Conservation (phyloP, 257 asterid genomes). For the Rhazya stricta region DNA sequence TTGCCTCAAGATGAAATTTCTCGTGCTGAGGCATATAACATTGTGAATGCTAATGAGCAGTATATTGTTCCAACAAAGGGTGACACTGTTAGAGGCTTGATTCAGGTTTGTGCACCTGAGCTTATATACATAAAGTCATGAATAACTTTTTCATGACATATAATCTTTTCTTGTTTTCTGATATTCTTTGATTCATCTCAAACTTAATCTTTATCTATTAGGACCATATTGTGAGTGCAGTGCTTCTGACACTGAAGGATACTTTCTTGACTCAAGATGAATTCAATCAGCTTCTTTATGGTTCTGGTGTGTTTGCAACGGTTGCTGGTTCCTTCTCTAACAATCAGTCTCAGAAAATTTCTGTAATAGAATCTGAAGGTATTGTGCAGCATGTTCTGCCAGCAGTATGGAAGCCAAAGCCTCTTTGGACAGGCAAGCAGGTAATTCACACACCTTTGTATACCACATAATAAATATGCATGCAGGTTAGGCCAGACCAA, state of each 20-base stretch:
- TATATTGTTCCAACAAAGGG: conserved; percentile 97
- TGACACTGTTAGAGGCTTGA: conserved; percentile 94
- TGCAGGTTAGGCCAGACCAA: not conserved
- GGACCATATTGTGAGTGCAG: conserved; percentile 96
- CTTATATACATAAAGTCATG: conserved; percentile 6
- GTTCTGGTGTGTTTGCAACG: conserved; percentile 64
- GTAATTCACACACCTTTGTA: conserved; percentile 29
- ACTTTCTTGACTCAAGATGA: conserved; percentile 73
- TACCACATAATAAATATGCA: conserved; percentile 9
- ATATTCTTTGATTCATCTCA: not conserved
- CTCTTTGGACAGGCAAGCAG: conserved; percentile 99
- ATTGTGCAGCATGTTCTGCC: conserved; percentile 60
- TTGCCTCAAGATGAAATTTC: conserved; percentile 99
- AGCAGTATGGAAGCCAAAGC: conserved; percentile 86
- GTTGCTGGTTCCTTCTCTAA: conserved; percentile 38
- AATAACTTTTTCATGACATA: not conserved
- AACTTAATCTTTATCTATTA: conserved; percentile 27
- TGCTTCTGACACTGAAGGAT: conserved; percentile 80
- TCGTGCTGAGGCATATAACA: conserved; percentile 97
- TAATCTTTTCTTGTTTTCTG: conserved; percentile 8
- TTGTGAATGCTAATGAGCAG: conserved; percentile 95
- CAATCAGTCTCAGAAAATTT: conserved; percentile 42
- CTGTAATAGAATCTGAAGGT: conserved; percentile 57
- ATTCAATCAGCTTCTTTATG: conserved; percentile 90
- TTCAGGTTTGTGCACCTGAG: conserved; percentile 64